phyloP scores from a whole-genome alignment of 192 early-diverging fungal species.

The Backusella liffmaniae region DNA sequence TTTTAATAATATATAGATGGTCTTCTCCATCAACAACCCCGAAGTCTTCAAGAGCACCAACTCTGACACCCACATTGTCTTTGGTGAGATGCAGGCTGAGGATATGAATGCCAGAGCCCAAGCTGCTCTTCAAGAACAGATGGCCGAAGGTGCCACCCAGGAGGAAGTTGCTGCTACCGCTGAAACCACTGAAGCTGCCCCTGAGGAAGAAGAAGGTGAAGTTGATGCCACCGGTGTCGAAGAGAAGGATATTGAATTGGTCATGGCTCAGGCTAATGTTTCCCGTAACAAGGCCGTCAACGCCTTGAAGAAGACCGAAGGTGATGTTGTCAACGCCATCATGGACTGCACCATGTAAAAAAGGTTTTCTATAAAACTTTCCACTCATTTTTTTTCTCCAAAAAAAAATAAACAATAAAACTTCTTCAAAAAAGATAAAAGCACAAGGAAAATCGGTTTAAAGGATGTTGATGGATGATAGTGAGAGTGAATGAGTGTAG shows the following conservation, averaged over 20 bases:
- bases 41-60: conserved; percentile 92
- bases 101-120: conserved; percentile 80
- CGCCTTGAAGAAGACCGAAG: conserved; percentile 82
- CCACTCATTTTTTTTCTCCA: neutral
- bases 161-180: conserved; percentile 41
- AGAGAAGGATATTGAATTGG: conserved; percentile 92
- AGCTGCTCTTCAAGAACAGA: conserved; percentile 63
- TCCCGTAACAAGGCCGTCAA: conserved; percentile 86
- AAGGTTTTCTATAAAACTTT: neutral
- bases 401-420: neutral
- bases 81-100: conserved; percentile 92
- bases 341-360: conserved; percentile 57
- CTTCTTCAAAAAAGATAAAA: neutral
- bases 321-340: conserved; percentile 96
- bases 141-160: conserved; percentile 51
- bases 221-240: conserved; percentile 87
- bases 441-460: neutral
- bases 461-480: neutral
- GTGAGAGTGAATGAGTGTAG: neutral
- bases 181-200: conserved; percentile 45
- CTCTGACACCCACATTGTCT: conserved; percentile 95
- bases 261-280: conserved; percentile 89
- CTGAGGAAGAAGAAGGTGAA: conserved; percentile 60
- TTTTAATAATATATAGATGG: conserved; percentile 25
- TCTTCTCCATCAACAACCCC: conserved; percentile 88